These are phyloP conservation scores for Knoxdaviesia capensis DNA, from an alignment of 2,329 filamentous ascomycete species.

Conservation along the genomic window DNA sequence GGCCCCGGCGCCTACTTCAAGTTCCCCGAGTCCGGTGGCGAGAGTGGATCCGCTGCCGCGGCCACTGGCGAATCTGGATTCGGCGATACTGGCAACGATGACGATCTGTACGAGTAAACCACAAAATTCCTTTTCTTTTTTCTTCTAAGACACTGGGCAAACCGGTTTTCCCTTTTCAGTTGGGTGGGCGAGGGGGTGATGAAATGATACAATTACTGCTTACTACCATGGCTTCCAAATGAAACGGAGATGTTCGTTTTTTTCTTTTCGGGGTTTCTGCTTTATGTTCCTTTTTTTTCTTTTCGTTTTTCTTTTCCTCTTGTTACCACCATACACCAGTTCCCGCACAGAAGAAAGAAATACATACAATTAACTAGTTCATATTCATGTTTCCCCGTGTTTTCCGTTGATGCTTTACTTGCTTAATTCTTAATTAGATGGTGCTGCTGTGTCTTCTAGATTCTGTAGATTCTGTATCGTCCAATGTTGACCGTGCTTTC, in stretches of 20 bases:
- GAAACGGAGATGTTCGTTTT: neutral
- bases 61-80: conserved; percentile 41
- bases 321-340: conserved; percentile 15
- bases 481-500: no score
- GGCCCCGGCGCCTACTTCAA: conserved; percentile 95
- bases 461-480: no score
- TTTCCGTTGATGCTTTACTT: no score
- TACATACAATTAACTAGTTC: no score
- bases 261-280: neutral
- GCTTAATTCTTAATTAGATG: no score
- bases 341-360: no score
- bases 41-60: conserved; percentile 20
- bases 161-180: neutral
- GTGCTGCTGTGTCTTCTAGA: no score
- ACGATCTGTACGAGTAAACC: conserved; percentile 65
- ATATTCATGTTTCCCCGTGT: no score
- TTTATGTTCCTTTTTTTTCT: conserved; percentile 2
- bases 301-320: neutral
- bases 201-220: no score
- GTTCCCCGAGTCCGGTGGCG: conserved; percentile 64
- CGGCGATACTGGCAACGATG: conserved; percentile 78
- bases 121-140: no score
- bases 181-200: neutral
- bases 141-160: no score
- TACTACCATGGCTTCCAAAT: neutral